Evolutionary conservation across 345 rosid species (phyloP).

Genomic region (Acer yangbiense): DNA sequence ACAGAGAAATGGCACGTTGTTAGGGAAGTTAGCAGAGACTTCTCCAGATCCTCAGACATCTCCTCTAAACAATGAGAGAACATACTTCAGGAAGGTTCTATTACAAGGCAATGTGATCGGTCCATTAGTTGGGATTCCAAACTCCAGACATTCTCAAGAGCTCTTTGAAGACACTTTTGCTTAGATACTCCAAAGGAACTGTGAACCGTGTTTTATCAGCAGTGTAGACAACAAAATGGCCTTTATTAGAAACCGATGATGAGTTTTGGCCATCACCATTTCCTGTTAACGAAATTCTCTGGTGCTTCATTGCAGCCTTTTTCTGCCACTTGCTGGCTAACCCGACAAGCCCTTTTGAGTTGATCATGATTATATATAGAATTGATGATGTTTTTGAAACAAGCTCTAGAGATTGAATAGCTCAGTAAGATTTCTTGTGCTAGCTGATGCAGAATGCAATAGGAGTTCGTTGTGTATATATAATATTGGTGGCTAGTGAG

Average conservation of each 20-base stretch:
- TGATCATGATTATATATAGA: conserved; percentile 15
- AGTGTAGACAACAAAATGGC: conserved; percentile 30
- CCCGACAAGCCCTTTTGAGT: conserved; percentile 22
- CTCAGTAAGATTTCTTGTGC: too few relatives aligned
- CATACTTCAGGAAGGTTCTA: conserved; percentile 24
- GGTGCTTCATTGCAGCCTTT: conserved; percentile 14
- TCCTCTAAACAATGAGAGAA: conserved; percentile 22
- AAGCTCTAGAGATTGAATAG: neutral
- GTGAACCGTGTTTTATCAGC: conserved; percentile 12
- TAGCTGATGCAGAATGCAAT: neutral
- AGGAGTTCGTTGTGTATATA: neutral
- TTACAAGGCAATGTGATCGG: conserved; percentile 36
- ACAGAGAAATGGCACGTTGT: conserved; percentile 14
- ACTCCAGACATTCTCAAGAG: conserved; percentile 22
- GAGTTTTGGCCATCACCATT: neutral
- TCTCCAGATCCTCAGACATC: conserved; percentile 34
- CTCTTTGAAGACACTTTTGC: neutral
- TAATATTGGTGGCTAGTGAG: neutral
- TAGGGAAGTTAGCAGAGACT: conserved; percentile 23
- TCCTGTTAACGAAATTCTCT: conserved; percentile 11
- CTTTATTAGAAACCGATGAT: conserved; percentile 17
- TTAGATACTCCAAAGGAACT: conserved; percentile 30
- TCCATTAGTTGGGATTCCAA: conserved; percentile 10
- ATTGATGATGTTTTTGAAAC: neutral
- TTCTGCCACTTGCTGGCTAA: conserved; percentile 28